A percentile compares a stretch with the other conserved stretches of the same genome.
phyloP scores from a whole-genome alignment of 805 yeast species.

The Barnettozyma vustinii region DNA sequence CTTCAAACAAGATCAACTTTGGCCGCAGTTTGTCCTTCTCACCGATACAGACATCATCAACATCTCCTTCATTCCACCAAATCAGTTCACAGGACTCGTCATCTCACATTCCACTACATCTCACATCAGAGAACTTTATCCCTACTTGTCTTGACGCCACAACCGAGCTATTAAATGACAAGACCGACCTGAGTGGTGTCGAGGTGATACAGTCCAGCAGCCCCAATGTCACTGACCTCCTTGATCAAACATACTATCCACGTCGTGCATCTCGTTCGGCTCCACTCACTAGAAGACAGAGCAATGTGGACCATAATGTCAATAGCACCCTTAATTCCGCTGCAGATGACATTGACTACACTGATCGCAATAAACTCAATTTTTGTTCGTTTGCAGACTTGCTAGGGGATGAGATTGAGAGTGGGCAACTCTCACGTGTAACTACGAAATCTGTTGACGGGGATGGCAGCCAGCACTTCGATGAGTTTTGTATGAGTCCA shows the following conservation, averaged over 20 bases:
- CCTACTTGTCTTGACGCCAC: slow-evolving; percentile 84
- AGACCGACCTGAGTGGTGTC: slow-evolving; percentile 57
- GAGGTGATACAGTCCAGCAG: slow-evolving; percentile 59
- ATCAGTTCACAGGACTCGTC: not conserved
- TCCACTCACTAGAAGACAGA: slow-evolving; percentile 9
- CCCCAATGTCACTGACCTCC: slow-evolving; percentile 4
- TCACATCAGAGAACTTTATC: slow-evolving; percentile 52
- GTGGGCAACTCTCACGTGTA: slow-evolving; percentile 3
- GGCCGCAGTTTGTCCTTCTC: slow-evolving; percentile 7
- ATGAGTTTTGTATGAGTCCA: slow-evolving; percentile 7
- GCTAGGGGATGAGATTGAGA: slow-evolving; percentile 19
- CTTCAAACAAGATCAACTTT: slow-evolving; percentile 8
- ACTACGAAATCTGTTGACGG: not conserved
- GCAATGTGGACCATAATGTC: not conserved
- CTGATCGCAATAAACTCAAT: slow-evolving; percentile 22
- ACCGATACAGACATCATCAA: not conserved
- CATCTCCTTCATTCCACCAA: not conserved
- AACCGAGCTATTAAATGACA: slow-evolving; percentile 48
- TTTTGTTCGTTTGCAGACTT: slow-evolving; percentile 24
- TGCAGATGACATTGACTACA: slow-evolving; percentile 15
- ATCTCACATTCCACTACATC: slow-evolving; percentile 6
- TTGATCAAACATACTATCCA: slow-evolving; percentile 6
- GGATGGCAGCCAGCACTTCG: not conserved
- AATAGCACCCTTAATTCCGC: not conserved
- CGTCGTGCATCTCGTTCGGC: slow-evolving; percentile 1